Percentiles rank a stretch among this genome's conserved stretches.
Evolutionary conservation across 2,329 filamentous ascomycete species (phyloP).

Genomic region (Alternaria ethzedia): DNA sequence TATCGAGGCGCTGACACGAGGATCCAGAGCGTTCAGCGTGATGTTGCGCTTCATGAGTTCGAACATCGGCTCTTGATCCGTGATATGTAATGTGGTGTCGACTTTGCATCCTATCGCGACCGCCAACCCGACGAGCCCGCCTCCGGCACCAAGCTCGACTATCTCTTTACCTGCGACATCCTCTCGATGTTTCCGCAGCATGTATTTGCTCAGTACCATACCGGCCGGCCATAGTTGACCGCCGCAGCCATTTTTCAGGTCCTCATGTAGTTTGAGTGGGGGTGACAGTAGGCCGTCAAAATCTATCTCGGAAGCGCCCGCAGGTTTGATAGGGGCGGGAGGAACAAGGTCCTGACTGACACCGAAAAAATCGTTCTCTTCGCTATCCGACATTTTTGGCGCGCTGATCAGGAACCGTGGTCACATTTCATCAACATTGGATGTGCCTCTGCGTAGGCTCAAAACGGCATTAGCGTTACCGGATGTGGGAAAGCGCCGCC

Average conservation of each 20-base stretch:
- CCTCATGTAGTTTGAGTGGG: slow-evolving; percentile 80
- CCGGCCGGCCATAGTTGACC: slow-evolving; percentile 95
- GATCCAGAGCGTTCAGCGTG: slow-evolving; percentile 73
- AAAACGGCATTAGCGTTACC: slow-evolving; percentile 7
- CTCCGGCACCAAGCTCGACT: slow-evolving; percentile 91
- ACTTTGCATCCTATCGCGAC: slow-evolving; percentile 62
- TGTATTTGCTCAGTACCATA: slow-evolving; percentile 83
- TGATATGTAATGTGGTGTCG: slow-evolving; percentile 73
- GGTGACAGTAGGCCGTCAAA: slow-evolving; percentile 77
- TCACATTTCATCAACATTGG: not conserved
- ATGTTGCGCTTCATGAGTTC: slow-evolving; percentile 87
- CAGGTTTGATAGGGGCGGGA: slow-evolving; percentile 58
- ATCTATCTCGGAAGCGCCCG: slow-evolving; percentile 59
- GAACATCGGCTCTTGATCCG: slow-evolving; percentile 87
- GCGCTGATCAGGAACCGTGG: not conserved
- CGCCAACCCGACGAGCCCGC: slow-evolving; percentile 78
- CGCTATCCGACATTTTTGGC: slow-evolving; percentile 33
- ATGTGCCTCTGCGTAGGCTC: slow-evolving; percentile 4
- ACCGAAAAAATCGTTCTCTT: slow-evolving; percentile 43
- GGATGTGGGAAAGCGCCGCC: not conserved
- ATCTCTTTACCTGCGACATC: slow-evolving; percentile 72
- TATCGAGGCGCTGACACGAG: slow-evolving; percentile 69
- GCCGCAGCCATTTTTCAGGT: slow-evolving; percentile 86
- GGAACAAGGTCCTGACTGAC: slow-evolving; percentile 64
- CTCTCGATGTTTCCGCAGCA: slow-evolving; percentile 75